Conservation (phyloP, 164 flowering plant genomes). For the Aristolochia fimbriata region DNA sequence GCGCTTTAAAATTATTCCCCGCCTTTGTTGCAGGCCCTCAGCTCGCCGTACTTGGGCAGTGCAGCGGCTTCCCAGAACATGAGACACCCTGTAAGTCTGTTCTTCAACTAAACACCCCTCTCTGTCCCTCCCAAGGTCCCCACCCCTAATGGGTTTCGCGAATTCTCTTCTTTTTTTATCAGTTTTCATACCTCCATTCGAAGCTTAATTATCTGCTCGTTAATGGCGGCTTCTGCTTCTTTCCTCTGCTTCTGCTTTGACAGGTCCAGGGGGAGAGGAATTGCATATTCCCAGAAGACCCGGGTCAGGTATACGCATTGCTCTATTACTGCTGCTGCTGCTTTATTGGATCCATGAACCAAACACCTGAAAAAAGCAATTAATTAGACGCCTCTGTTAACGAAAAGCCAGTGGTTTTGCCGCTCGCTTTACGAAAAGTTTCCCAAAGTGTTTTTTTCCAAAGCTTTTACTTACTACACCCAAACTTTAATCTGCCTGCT, state of each 20-base stretch:
- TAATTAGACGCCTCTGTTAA: background rate
- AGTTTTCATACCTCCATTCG: too few relatives aligned
- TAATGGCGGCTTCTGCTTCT: too few relatives aligned
- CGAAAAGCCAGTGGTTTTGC: background rate
- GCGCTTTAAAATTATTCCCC: conserved; percentile 7
- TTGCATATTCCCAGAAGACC: conserved; percentile 78
- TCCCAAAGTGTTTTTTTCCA: conserved; percentile 2
- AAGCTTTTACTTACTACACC: background rate
- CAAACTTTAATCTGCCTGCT: background rate
- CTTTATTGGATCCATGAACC: conserved; percentile 49
- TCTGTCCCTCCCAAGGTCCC: conserved; percentile 5
- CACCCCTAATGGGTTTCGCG: too few relatives aligned
- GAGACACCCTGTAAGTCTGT: conserved; percentile 54
- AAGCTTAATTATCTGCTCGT: too few relatives aligned
- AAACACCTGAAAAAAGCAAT: conserved; percentile 19
- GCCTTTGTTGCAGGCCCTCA: conserved; percentile 60
- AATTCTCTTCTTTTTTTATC: too few relatives aligned
- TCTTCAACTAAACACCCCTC: conserved; percentile 11
- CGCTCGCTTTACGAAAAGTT: conserved; percentile 5
- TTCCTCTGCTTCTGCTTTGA: too few relatives aligned
- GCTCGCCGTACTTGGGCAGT: conserved; percentile 75
- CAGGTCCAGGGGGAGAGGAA: conserved; percentile 69
- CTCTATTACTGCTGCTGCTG: background rate
- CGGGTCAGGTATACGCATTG: conserved; percentile 66
- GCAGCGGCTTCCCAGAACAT: conserved; percentile 33